These are phyloP conservation scores for Schizosaccharomyces osmophilus DNA, from an alignment of 805 yeast genomes.

Conservation along the genomic window DNA sequence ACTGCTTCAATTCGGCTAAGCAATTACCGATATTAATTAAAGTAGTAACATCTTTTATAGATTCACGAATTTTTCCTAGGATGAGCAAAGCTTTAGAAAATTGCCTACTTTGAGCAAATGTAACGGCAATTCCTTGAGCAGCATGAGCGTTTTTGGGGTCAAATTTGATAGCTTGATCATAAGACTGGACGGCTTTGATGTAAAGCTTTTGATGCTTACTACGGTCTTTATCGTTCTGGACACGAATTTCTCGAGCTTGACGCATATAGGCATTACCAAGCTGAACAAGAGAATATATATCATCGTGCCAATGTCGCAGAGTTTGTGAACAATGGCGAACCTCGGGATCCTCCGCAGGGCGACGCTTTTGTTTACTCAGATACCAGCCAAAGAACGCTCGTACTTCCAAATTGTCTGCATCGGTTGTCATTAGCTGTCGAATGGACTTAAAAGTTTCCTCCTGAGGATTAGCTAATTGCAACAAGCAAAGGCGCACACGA, in stretches of 20 bases:
- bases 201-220: constrained; percentile 51
- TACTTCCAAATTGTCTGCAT: constrained; percentile 47
- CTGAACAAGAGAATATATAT: constrained; percentile 67
- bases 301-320: constrained; percentile 55
- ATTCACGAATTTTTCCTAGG: constrained; percentile 70
- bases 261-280: constrained; percentile 64
- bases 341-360: constrained; percentile 29
- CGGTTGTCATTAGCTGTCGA: constrained; percentile 23
- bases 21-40: constrained; percentile 78
- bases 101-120: constrained; percentile 57
- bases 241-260: constrained; percentile 54
- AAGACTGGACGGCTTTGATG: constrained; percentile 75
- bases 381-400: constrained; percentile 89
- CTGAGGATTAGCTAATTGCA: constrained; percentile 19
- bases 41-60: constrained; percentile 60
- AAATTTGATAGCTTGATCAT: constrained; percentile 60
- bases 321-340: constrained; percentile 68
- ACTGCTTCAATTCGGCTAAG: constrained; percentile 57
- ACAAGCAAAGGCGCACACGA: constrained; percentile 40
- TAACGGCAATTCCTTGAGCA: constrained; percentile 90
- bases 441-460: constrained; percentile 18
- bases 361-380: constrained; percentile 20
- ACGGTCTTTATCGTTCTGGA: constrained; percentile 21
- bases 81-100: constrained; percentile 58
- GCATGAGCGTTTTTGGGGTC: constrained; percentile 81